These are phyloP conservation scores for Protomyces inundatus DNA, from an alignment of 1,139 yeast species.

Conservation along the genomic window DNA sequence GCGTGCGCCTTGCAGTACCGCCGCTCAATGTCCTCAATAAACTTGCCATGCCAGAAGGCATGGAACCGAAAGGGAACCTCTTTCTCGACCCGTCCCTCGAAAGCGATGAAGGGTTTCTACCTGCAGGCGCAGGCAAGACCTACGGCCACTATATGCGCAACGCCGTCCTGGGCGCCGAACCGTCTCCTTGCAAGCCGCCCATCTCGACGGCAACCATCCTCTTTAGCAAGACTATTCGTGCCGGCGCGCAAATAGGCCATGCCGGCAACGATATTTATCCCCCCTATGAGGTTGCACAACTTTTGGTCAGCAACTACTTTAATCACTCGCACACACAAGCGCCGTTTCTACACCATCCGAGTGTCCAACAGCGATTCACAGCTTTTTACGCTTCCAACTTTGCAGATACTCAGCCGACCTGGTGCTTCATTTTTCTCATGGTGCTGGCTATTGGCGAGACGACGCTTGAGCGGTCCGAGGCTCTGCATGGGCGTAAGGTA, in stretches of 20 bases:
- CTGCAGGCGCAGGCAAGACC: slow-evolving; percentile 6
- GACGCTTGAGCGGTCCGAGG: slow-evolving; percentile 13
- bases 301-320: slow-evolving; percentile 7
- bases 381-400: slow-evolving; percentile 10
- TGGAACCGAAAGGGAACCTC: slow-evolving; percentile 20
- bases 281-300: slow-evolving; percentile 10
- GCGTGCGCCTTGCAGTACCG: not conserved
- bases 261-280: slow-evolving; percentile 5
- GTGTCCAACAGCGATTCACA: slow-evolving; percentile 9
- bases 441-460: slow-evolving; percentile 22
- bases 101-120: slow-evolving; percentile 10
- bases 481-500: slow-evolving; percentile 1
- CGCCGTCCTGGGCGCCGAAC: not conserved
- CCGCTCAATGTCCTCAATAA: not conserved
- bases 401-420: slow-evolving; percentile 10
- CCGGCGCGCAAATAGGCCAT: not conserved
- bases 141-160: slow-evolving; percentile 17
- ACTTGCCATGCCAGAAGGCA: slow-evolving; percentile 14
- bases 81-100: slow-evolving; percentile 17
- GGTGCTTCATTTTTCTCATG: slow-evolving; percentile 18
- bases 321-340: slow-evolving; percentile 20
- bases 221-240: slow-evolving; percentile 5
- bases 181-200: not conserved
- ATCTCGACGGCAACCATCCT: slow-evolving; percentile 4
- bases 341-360: slow-evolving; percentile 16